Evolutionary conservation across 176 grass and related monocot species (phyloP), one percentile per base, ranked within the genome.

Genomic region (Cocos nucifera): DNA sequence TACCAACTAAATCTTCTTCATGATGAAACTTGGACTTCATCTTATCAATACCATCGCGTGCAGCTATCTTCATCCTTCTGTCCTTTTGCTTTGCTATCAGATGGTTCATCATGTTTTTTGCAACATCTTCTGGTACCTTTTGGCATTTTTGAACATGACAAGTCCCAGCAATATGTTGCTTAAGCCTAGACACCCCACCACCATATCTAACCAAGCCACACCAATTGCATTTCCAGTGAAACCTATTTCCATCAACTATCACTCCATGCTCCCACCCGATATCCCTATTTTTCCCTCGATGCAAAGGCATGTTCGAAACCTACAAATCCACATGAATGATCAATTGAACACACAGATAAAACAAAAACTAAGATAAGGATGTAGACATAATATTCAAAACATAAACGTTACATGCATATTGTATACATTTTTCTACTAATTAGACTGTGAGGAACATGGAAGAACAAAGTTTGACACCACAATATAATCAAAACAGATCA

Each of bases 161-260:
- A 80, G 82, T 70, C 86, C 83, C 91, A 74, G 85, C 80, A 68
- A 96, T 80, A 77, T 96, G 92, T 4, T 75, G 75, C 74, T 90
- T 96, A 63, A 96, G 79, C 79, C 92, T 80, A 87, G 92, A 90
- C 3, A 96, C 80, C 30, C 86, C 92, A 69, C 91, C 91, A 66
- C 86, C 86, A 69, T 87, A 86, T 65, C 86, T 80, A 39, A 75
- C 77, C 62, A 96, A 61, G 61, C 84, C 77, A 62, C 92, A 96
- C 72, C 88, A 96, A 50, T 82, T 85, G 77, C 92, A 96, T 50
- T 73, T 77, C 92, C 83, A 96, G 52, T 90, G 85, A 60, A 85
- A 85, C 69, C 83, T 95, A 60, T 67, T 67, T 67, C 64, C 64
- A 54, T 67, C 24, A 54, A 67, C 64, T 67, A 67, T 54, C 64